phyloP scores from a whole-genome alignment of 306 rosid species.

The Vigna mungo region DNA sequence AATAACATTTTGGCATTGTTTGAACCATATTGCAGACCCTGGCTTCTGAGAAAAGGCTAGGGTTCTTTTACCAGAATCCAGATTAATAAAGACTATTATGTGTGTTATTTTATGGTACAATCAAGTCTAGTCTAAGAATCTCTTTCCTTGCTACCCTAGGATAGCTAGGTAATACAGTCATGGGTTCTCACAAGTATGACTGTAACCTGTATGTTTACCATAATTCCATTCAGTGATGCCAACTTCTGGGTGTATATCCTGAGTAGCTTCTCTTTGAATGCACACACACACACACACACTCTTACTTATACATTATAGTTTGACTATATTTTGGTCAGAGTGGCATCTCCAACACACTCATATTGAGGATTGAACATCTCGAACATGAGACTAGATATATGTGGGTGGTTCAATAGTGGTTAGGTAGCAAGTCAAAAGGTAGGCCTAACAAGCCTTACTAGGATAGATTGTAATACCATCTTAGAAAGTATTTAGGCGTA shows the following conservation, averaged over 20 bases:
- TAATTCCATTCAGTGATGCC: not conserved
- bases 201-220: not conserved
- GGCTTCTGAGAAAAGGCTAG: not conserved
- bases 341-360: too few relatives aligned
- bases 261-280: not conserved
- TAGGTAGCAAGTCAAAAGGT: too few relatives aligned
- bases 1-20: not conserved
- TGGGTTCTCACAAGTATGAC: not conserved
- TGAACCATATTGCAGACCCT: not conserved
- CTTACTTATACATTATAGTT: too few relatives aligned
- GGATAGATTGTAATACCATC: too few relatives aligned
- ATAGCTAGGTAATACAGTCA: conserved; percentile 18
- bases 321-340: too few relatives aligned
- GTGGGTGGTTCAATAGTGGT: too few relatives aligned
- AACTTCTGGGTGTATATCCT: conserved; percentile 36
- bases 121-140: not conserved
- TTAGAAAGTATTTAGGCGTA: too few relatives aligned
- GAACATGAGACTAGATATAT: too few relatives aligned
- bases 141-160: conserved; percentile 13
- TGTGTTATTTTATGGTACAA: conserved; percentile 8
- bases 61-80: not conserved
- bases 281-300: too few relatives aligned
- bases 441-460: too few relatives aligned
- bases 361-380: too few relatives aligned
- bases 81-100: not conserved